phyloP scores from a whole-genome alignment of 75 land plant genomes.

The Cupressus sempervirens region DNA sequence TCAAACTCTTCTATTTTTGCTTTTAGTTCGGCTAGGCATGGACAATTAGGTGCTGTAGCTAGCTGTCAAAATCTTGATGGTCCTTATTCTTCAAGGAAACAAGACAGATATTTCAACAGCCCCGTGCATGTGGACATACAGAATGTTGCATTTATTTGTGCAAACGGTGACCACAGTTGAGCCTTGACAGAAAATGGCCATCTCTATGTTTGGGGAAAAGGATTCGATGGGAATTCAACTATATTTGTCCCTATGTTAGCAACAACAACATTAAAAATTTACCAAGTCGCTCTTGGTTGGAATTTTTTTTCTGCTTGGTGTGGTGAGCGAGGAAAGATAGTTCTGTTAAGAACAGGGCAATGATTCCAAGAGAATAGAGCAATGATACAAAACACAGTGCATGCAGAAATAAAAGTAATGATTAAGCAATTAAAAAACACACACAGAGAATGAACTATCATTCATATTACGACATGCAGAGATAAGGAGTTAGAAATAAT shows the following conservation, averaged over 20 bases:
- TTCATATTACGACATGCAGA: too few relatives aligned
- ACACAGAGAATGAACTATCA: too few relatives aligned
- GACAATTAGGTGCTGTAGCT: slow-evolving; percentile 65
- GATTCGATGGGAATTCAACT: slow-evolving; percentile 48
- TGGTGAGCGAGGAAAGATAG: too few relatives aligned
- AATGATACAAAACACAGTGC: too few relatives aligned
- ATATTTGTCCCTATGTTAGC: slow-evolving; percentile 29
- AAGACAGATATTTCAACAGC: slow-evolving; percentile 14
- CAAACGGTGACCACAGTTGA: slow-evolving; percentile 96
- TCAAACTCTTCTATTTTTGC: slow-evolving; percentile 48
- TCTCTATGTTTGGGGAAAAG: slow-evolving; percentile 89
- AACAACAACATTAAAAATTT: slow-evolving; percentile 22
- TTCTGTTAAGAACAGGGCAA: too few relatives aligned
- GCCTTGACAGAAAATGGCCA: slow-evolving; percentile 72
- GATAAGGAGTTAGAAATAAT: too few relatives aligned
- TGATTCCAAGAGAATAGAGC: too few relatives aligned
- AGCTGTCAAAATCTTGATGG: neutral
- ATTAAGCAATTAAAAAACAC: too few relatives aligned
- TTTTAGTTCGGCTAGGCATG: slow-evolving; percentile 82
- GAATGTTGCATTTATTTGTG: slow-evolving; percentile 36
- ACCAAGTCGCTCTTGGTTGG: slow-evolving; percentile 86
- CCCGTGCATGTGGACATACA: slow-evolving; percentile 39
- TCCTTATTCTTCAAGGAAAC: slow-evolving; percentile 13
- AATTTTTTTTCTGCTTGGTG: too few relatives aligned
- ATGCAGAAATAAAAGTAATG: too few relatives aligned